Evolutionary conservation across 495 filamentous ascomycete species (phyloP), one percentile per base, ranked within the genome.

Genomic region (Cenococcum geophilum): DNA sequence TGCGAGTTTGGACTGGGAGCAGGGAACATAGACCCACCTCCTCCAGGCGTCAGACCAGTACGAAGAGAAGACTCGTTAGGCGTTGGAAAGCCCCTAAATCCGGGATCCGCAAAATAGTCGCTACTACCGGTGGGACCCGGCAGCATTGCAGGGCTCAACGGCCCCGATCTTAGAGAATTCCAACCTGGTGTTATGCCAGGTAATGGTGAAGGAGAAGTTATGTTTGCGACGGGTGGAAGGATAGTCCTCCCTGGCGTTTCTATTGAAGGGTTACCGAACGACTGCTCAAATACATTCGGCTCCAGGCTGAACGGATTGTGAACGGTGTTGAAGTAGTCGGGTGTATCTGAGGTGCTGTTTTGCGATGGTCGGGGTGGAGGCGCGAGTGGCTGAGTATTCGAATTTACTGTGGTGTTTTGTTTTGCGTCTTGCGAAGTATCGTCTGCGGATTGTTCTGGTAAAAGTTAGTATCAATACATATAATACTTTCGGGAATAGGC

Each of bases 21-120:
- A 34, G 92, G 90, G 78, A 98, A 98, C 88, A 98, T 97, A 70
- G 92, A 96, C 61, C 93, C 93, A 69, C 92, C 91, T 45, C 93
- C 93, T 55, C 93, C 93, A 18, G 93, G 93, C 35, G 95, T 98
- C 60, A 98, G 74, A 52, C 93, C 93, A 18, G 89, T 93, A 45
- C 93, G 83, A 18, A 98, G 78, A 1, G 90, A 95, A 0, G 92
- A 97, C 75, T 98, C 93, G 83, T 97, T 97, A 3, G 93, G 95
- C 1, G 93, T 97, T n/a, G 87, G 87, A 71, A 97, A 95, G 35
- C 87, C 82, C 63, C 89, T 79, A 58, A 95, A 82, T 71, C 92
- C 88, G 68, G 86, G 84, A 59, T 88, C 85, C 66, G 63, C 66
- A 57, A 89, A 89, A 70, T 89, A 91, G 71, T 95, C 91, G 67